Percentiles rank a stretch among this genome's conserved stretches.
Conservation (phyloP, 495 filamentous ascomycete species). For the Hypoxylon fuscum region DNA sequence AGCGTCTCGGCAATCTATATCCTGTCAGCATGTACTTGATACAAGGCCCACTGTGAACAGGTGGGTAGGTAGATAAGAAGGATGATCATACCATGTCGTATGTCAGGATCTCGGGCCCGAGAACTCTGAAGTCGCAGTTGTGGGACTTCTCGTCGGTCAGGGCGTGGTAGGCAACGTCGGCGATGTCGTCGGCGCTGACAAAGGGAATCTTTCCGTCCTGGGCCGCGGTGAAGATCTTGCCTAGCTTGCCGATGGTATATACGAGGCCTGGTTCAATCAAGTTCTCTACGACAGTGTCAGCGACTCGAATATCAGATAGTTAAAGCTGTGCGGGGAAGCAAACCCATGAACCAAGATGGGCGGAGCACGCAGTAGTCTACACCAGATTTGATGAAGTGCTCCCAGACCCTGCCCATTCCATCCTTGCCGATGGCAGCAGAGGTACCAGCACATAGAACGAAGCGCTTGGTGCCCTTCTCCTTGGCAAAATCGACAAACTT, state of each 20-base stretch:
- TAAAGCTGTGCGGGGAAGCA: slow-evolving; percentile 8
- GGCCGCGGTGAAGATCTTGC: slow-evolving; percentile 56
- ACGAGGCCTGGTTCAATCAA: slow-evolving; percentile 33
- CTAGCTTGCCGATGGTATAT: slow-evolving; percentile 48
- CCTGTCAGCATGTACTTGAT: neutral
- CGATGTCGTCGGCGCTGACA: slow-evolving; percentile 58
- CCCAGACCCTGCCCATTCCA: slow-evolving; percentile 52
- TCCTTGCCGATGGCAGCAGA: slow-evolving; percentile 48
- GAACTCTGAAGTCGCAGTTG: slow-evolving; percentile 54
- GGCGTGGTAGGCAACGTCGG: slow-evolving; percentile 53
- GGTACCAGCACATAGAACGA: slow-evolving; percentile 51
- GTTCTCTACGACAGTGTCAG: slow-evolving; percentile 34
- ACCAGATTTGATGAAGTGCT: slow-evolving; percentile 49
- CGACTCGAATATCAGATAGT: slow-evolving; percentile 1
- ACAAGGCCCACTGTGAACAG: neutral
- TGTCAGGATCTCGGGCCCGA: slow-evolving; percentile 56
- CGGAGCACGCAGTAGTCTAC: slow-evolving; percentile 55
- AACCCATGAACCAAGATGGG: slow-evolving; percentile 59
- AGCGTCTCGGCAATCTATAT: slow-evolving; percentile 22
- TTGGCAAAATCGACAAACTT: slow-evolving; percentile 51
- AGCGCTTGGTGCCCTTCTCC: slow-evolving; percentile 48
- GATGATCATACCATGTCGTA: slow-evolving; percentile 54
- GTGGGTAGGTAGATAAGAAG: neutral
- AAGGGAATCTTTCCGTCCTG: slow-evolving; percentile 57
- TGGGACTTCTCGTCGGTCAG: slow-evolving; percentile 51